Evolutionary conservation across 2,329 filamentous ascomycete species (phyloP).

Genomic region (Dactylellina drechsleri): DNA sequence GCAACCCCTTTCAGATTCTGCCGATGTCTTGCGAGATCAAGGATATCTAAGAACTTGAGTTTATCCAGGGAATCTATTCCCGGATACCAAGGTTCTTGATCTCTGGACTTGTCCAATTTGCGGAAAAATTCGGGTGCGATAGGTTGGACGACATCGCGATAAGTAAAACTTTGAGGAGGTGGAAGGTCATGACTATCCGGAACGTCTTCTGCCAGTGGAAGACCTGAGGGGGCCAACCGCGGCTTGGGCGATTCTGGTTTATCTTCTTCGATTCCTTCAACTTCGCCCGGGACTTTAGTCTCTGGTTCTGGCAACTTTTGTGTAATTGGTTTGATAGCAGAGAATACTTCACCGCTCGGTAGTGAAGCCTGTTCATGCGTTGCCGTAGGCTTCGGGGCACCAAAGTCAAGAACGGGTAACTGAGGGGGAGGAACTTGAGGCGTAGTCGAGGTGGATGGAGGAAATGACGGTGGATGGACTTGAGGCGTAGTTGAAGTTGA

Average conservation of each 20-base stretch:
- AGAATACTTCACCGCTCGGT: not conserved
- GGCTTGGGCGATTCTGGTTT: slow-evolving; percentile 19
- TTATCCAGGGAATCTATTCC: slow-evolving; percentile 47
- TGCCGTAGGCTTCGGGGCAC: slow-evolving; percentile 9
- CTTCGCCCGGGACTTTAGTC: slow-evolving; percentile 5
- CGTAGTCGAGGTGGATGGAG: slow-evolving; percentile 25
- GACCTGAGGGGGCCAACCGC: slow-evolving; percentile 39
- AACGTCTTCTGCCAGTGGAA: slow-evolving; percentile 39
- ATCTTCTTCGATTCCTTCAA: slow-evolving; percentile 27
- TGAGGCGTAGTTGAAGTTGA: slow-evolving; percentile 18
- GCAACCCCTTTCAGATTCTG: slow-evolving; percentile 25
- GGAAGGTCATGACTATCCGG: slow-evolving; percentile 16
- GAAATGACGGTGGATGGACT: slow-evolving; percentile 20
- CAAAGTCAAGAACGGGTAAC: slow-evolving; percentile 26
- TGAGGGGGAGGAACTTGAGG: slow-evolving; percentile 25
- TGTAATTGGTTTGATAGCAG: not conserved
- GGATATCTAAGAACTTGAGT: slow-evolving; percentile 30
- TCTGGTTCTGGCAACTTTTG: not conserved
- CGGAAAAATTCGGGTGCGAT: slow-evolving; percentile 45
- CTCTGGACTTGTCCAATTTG: slow-evolving; percentile 34
- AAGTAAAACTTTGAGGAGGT: slow-evolving; percentile 19
- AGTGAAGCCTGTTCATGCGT: not conserved
- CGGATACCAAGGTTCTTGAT: slow-evolving; percentile 43
- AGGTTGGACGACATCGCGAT: slow-evolving; percentile 34
- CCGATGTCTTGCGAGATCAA: slow-evolving; percentile 33